Evolutionary conservation across 208 protist species (phyloP).

Genomic region (Crithidia brevicula): DNA sequence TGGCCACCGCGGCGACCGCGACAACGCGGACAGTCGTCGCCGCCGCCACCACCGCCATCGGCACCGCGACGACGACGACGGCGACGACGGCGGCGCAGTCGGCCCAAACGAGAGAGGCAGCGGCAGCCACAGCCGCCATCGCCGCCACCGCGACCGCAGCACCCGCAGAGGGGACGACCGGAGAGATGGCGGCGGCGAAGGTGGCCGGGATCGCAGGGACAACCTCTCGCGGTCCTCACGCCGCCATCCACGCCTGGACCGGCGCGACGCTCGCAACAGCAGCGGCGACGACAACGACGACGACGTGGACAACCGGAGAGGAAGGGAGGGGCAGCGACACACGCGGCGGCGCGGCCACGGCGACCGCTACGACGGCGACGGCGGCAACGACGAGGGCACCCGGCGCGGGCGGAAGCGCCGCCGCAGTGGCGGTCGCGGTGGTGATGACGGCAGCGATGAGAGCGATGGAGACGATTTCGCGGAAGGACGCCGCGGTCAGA

Average conservation of each 20-base stretch:
- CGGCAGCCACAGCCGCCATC: background rate
- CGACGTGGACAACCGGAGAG: background rate
- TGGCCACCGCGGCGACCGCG: background rate
- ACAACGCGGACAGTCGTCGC: background rate
- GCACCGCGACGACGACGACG: background rate
- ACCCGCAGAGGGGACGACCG: background rate
- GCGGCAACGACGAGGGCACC: background rate
- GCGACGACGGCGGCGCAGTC: background rate
- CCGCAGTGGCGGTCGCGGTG: slow-evolving; percentile 3
- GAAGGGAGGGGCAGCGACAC: background rate
- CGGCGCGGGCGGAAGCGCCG: slow-evolving; percentile 9
- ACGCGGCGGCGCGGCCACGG: background rate
- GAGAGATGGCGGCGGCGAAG: background rate
- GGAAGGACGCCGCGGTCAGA: background rate
- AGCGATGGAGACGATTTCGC: background rate
- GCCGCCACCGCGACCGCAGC: slow-evolving; percentile 4
- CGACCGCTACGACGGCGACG: background rate
- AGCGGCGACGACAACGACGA: background rate
- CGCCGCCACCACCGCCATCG: slow-evolving; percentile 6
- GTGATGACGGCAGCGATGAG: background rate
- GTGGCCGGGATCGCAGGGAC: background rate
- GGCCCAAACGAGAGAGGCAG: background rate
- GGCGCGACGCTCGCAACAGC: slow-evolving; percentile 1
- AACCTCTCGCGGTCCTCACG: slow-evolving; percentile 14
- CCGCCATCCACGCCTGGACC: slow-evolving; percentile 4